Evolutionary conservation across 192 early-diverging fungal genomes (phyloP).

Genomic region (Anaeromyces robustus): DNA sequence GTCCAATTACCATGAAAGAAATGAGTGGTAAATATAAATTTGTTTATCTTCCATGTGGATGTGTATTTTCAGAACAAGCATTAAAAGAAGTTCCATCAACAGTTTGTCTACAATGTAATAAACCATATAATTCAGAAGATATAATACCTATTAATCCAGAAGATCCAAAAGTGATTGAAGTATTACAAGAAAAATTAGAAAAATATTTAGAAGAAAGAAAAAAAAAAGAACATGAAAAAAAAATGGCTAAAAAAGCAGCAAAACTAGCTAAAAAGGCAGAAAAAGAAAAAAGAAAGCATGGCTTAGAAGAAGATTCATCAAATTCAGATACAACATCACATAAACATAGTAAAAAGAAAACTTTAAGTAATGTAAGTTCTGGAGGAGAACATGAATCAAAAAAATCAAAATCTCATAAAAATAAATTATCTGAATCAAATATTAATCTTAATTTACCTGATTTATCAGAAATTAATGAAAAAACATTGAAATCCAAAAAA

Average conservation of each 20-base stretch:
- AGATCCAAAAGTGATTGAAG: slow-evolving; percentile 37
- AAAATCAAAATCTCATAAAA: slow-evolving; percentile 1
- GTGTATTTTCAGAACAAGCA: slow-evolving; percentile 61
- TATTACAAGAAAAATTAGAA: slow-evolving; percentile 8
- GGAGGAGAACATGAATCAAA: slow-evolving; percentile 17
- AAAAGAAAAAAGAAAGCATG: background rate
- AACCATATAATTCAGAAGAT: slow-evolving; percentile 34
- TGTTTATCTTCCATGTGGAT: slow-evolving; percentile 56
- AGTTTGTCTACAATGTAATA: slow-evolving; percentile 50
- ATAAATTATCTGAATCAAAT: background rate
- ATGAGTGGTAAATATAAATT: slow-evolving; percentile 69
- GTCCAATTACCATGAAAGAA: slow-evolving; percentile 67
- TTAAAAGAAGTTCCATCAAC: slow-evolving; percentile 48
- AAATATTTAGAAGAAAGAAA: background rate
- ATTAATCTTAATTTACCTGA: background rate
- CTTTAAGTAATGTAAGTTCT: slow-evolving; percentile 21
- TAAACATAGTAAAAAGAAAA: slow-evolving; percentile 19
- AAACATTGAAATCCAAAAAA: background rate
- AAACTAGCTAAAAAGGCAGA: slow-evolving; percentile 14
- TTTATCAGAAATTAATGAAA: background rate
- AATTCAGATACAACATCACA: slow-evolving; percentile 3
- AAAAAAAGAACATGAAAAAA: background rate
- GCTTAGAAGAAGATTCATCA: background rate
- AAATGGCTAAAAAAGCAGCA: background rate
- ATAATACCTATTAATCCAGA: slow-evolving; percentile 54